These are phyloP conservation scores for Pilobolus umbonatus DNA, from an alignment of 192 early-diverging fungal species.

Conservation along the genomic window DNA sequence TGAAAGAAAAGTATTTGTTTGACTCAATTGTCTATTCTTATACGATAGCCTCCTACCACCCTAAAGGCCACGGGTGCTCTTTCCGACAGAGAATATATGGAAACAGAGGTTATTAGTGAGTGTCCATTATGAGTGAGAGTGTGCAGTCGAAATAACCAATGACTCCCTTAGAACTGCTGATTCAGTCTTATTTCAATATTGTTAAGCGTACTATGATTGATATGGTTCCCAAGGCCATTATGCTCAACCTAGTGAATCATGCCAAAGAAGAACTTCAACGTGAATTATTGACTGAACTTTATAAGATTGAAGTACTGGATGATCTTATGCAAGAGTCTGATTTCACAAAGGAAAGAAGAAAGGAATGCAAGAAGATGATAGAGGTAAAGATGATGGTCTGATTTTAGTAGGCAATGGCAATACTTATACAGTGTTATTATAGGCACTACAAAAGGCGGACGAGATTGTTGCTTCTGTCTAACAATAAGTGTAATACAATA, in stretches of 20 bases:
- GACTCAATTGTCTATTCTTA: neutral
- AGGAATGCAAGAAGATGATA: slow-evolving; percentile 99
- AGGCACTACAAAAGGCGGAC: slow-evolving; percentile 79
- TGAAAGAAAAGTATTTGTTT: neutral
- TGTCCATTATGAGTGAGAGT: neutral
- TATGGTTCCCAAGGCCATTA: slow-evolving; percentile 97
- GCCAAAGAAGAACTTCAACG: slow-evolving; percentile 94
- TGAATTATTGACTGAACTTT: slow-evolving; percentile 91
- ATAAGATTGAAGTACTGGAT: slow-evolving; percentile 91
- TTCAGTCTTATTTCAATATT: slow-evolving; percentile 98
- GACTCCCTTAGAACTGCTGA: slow-evolving; percentile 68
- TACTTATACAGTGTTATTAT: neutral
- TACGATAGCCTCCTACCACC: slow-evolving; percentile 72
- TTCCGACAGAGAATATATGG: slow-evolving; percentile 95
- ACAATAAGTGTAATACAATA: too few relatives aligned
- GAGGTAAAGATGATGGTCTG: slow-evolving; percentile 43
- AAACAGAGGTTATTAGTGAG: slow-evolving; percentile 98
- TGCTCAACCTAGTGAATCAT: slow-evolving; percentile 91
- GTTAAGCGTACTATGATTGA: slow-evolving; percentile 97
- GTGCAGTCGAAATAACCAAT: neutral
- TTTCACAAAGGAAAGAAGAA: slow-evolving; percentile 79
- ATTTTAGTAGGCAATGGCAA: neutral
- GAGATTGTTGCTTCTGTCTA: slow-evolving; percentile 53
- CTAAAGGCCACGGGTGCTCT: slow-evolving; percentile 94
- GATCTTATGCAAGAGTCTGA: slow-evolving; percentile 97